Evolutionary conservation across 2,329 filamentous ascomycete genomes (phyloP), one percentile per base, ranked within the genome.

Genomic region (Didymella pomorum): DNA sequence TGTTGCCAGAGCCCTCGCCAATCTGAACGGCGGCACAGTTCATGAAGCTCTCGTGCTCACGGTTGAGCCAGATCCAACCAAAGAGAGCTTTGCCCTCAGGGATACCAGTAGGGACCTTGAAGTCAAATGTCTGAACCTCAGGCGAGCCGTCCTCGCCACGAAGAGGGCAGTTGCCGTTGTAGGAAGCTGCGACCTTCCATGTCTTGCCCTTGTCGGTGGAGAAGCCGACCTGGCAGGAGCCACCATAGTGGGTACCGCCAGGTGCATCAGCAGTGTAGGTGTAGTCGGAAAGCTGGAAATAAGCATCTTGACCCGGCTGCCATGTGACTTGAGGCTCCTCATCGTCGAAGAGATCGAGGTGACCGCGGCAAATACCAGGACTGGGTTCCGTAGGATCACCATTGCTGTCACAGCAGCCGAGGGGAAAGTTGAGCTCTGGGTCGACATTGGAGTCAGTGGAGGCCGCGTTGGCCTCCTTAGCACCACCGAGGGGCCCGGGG

Each of bases 61-160:
- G 77, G 52, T 82, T 82, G 44, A 81, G 68, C 81, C 80, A 82
- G 1, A 78, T 77, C 81, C 79, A 82, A 1, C 75, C 76, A 58
- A 82, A 82, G 16, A 82, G 62, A 12, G 75, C 77, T n/a, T 73
- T 66, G 9, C 80, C 80, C 5, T 69, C 56, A 2, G 76, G 76
- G 55, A 82, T 70, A 50, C 81, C 80, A 14, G 63, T 69, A 0
- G 81, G 81, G 4, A 82, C 76, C 5, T 68, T 76, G 67, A 83
- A 80, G 37, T 78, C 72, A 65, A 82, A 83, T 10, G 72, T 73
- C 61, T 82, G 81, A 6, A 73, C 73, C 14, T 71, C 69, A 3
- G 79, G 76, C 8, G 74, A 77, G 12, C 76, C 77, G 25, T 75
- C 70, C 18, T 75, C 58, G 12, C 66, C 65, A 37, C 79, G 76